Evolutionary conservation across 1,284 basidiomycete genomes (phyloP), one percentile per base, ranked within the genome.

Genomic region (Xerocomus cyaneibrunnescens): DNA sequence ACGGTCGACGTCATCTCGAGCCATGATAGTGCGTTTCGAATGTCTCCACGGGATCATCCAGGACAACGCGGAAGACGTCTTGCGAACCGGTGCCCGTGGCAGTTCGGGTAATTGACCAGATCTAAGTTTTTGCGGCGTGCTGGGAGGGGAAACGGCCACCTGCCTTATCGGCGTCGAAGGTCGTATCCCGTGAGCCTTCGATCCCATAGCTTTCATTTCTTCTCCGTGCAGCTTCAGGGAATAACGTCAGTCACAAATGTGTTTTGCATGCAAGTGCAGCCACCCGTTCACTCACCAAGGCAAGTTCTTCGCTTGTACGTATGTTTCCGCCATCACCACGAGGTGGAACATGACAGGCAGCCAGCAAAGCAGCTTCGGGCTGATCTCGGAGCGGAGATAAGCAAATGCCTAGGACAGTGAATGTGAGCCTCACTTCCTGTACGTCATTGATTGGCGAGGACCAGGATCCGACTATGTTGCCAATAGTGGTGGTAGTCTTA

Each of bases 301-400:
- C 2, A 49, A 34, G 16, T 40, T 42, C 47, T 45, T 55, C 46
- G 22, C 32, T 46, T 36, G 39, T 14, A 35, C 22, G 23, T 47
- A 50, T 45, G 28, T 52, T 53, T 52, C 54, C 34, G 48, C 52
- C 55, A 48, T 51, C 59, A 53, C 32, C 58, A 68, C 37, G 45
- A 54, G 57, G 57, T 41, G 10, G 27, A 41, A 41, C 30, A 23
- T 14, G 21, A 43, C 42, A 28, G 21, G 7, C 47, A 51, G 42
- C 50, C 51, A 49, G 45, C 41, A 45, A 38, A 38, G 46, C 36
- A 35, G 51, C 31, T 30, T 40, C 43, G 4, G 36, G 41, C 23
- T 53, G 46, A 53, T 58, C 54, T 27, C 66, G 68, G 25, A 80
- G 65, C 38, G 79, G 80, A 31, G 81, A 83, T 49, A 83, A 60